These are phyloP conservation scores for Saccharomyces hybrid DNA, from an alignment of 1,139 yeast genomes.

Conservation along the genomic window DNA sequence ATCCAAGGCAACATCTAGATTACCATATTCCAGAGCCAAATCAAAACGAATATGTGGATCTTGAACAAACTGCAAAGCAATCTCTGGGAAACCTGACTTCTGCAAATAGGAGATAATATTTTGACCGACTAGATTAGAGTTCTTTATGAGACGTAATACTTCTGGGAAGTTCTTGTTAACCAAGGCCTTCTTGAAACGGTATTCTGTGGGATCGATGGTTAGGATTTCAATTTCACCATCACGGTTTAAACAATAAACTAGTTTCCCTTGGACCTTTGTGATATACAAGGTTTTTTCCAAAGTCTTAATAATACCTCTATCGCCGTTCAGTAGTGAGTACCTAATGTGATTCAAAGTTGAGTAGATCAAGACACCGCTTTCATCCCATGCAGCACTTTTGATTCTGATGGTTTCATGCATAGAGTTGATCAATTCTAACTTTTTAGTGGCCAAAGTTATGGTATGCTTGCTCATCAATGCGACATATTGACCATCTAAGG, in stretches of 20 bases:
- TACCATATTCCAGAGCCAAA: constrained; percentile 88
- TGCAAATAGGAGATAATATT: constrained; percentile 92
- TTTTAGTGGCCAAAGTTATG: constrained; percentile 76
- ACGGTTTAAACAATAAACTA: constrained; percentile 76
- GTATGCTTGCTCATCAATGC: constrained; percentile 91
- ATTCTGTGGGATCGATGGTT: constrained; percentile 90
- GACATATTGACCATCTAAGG: constrained; percentile 76
- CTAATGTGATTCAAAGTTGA: constrained; percentile 94
- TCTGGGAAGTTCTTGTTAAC: constrained; percentile 86
- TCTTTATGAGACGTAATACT: constrained; percentile 80
- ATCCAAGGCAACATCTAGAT: constrained; percentile 74
- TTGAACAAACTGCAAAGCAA: constrained; percentile 90
- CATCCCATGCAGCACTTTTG: constrained; percentile 98
- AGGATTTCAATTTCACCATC: constrained; percentile 75
- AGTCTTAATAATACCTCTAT: constrained; percentile 88
- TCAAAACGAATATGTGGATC: constrained; percentile 96
- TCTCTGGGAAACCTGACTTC: constrained; percentile 90
- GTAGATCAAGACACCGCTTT: constrained; percentile 80
- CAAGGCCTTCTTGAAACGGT: constrained; percentile 88
- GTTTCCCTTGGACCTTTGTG: constrained; percentile 59
- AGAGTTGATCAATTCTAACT: constrained; percentile 69
- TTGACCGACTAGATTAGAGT: constrained; percentile 91
- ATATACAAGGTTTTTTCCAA: constrained; percentile 83
- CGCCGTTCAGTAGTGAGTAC: constrained; percentile 89
- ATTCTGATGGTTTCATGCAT: constrained; percentile 96